phyloP scores from a whole-genome alignment of 805 yeast species.

The Zygoascus tannicola region DNA sequence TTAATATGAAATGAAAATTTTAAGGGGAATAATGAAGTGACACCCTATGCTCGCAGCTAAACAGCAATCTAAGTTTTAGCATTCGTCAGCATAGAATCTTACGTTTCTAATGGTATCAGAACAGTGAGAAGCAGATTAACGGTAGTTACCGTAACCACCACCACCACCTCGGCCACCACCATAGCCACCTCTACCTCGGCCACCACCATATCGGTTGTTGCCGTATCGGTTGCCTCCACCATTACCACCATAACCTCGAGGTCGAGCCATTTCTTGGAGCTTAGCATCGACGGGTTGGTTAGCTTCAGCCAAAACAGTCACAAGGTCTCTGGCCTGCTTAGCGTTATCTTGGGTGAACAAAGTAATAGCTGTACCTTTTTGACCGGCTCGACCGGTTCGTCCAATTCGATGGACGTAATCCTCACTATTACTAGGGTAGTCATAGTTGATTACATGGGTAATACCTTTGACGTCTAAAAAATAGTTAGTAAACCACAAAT shows the following conservation, averaged over 20 bases:
- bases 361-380: constrained; percentile 89
- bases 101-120: constrained; percentile 32
- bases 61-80: too few species aligned
- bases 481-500: constrained; percentile 1
- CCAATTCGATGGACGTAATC: constrained; percentile 98
- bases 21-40: too few species aligned
- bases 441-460: constrained; percentile 85
- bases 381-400: constrained; percentile 99
- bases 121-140: too few species aligned
- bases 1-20: too few species aligned
- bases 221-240: constrained; percentile 46
- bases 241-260: constrained; percentile 56
- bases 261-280: constrained; percentile 66
- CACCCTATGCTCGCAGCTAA: too few species aligned
- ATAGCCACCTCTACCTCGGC: constrained; percentile 36
- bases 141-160: constrained; percentile 8
- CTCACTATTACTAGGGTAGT: constrained; percentile 97
- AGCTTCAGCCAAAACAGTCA: constrained; percentile 89
- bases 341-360: constrained; percentile 84
- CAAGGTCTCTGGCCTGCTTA: constrained; percentile 80
- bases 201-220: constrained; percentile 36
- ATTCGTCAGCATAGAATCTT: constrained; percentile 24
- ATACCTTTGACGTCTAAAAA: constrained; percentile 91
- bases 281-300: constrained; percentile 81
- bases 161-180: constrained; percentile 27